Conservation (phyloP, 805 yeast genomes). For the Candida chauliodis region DNA sequence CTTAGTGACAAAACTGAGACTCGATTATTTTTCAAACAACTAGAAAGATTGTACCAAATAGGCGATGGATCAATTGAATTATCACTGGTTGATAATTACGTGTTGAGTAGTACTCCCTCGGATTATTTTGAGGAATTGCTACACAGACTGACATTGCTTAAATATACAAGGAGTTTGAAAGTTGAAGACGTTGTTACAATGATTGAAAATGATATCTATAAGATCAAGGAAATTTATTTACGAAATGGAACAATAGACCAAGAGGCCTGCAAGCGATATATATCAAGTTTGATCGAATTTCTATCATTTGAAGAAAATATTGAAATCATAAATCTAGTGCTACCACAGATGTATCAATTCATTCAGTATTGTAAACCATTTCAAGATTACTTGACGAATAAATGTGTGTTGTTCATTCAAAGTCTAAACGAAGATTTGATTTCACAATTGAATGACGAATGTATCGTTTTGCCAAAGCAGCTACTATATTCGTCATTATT, state of each 20-base stretch:
- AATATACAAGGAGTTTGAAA: not conserved
- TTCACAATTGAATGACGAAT: not conserved
- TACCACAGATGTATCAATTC: slow-evolving; percentile 5
- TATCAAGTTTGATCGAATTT: not conserved
- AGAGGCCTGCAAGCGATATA: slow-evolving; percentile 1
- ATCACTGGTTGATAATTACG: slow-evolving; percentile 18
- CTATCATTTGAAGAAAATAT: not conserved
- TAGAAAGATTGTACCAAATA: slow-evolving; percentile 10
- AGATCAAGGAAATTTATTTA: not conserved
- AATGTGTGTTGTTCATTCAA: slow-evolving; percentile 2
- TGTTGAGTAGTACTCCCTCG: not conserved
- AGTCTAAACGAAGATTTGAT: not conserved
- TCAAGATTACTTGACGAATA: slow-evolving; percentile 4
- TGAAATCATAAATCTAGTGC: not conserved
- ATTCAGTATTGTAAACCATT: not conserved
- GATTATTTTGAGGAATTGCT: slow-evolving; percentile 1
- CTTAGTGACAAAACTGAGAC: slow-evolving; percentile 9
- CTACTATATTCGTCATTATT: slow-evolving; percentile 37
- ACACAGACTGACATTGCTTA: slow-evolving; percentile 1
- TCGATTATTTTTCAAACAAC: slow-evolving; percentile 11
- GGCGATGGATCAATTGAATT: slow-evolving; percentile 13
- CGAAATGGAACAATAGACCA: not conserved
- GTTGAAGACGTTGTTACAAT: not conserved
- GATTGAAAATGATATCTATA: slow-evolving; percentile 2
- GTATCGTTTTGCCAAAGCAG: slow-evolving; percentile 37